Conservation (phyloP, 164 flowering plant genomes). For the Annona squamosa region DNA sequence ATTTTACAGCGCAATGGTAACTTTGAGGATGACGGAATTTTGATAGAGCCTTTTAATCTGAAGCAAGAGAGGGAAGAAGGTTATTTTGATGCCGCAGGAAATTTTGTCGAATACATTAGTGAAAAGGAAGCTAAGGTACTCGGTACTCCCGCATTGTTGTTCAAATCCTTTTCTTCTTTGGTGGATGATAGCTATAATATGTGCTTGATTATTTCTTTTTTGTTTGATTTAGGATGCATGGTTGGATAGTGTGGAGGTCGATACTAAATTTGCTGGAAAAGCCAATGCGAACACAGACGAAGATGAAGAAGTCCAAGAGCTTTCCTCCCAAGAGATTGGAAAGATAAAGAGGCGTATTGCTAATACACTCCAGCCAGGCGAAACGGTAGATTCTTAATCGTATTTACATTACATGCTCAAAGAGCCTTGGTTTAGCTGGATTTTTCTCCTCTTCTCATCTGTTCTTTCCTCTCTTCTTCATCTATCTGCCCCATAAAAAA, state of each 20-base stretch:
- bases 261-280: slow-evolving; percentile 31
- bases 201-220: background rate
- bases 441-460: too few relatives aligned
- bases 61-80: slow-evolving; percentile 90
- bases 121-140: slow-evolving; percentile 64
- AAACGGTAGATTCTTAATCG: slow-evolving; percentile 45
- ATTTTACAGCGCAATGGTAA: slow-evolving; percentile 60
- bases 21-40: slow-evolving; percentile 68
- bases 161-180: slow-evolving; percentile 1
- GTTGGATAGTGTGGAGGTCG: slow-evolving; percentile 81
- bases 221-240: slow-evolving; percentile 74
- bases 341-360: slow-evolving; percentile 85
- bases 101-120: slow-evolving; percentile 73
- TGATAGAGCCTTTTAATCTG: slow-evolving; percentile 82
- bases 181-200: background rate
- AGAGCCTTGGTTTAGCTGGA: background rate
- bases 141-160: background rate
- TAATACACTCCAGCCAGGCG: slow-evolving; percentile 71
- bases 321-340: slow-evolving; percentile 66
- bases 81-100: slow-evolving; percentile 77
- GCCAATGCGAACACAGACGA: slow-evolving; percentile 8
- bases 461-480: too few relatives aligned
- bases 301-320: slow-evolving; percentile 42
- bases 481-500: too few relatives aligned
- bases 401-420: background rate